Conservation (phyloP, 2,329 filamentous ascomycete species). For the Fonsecaea pedrosoi region DNA sequence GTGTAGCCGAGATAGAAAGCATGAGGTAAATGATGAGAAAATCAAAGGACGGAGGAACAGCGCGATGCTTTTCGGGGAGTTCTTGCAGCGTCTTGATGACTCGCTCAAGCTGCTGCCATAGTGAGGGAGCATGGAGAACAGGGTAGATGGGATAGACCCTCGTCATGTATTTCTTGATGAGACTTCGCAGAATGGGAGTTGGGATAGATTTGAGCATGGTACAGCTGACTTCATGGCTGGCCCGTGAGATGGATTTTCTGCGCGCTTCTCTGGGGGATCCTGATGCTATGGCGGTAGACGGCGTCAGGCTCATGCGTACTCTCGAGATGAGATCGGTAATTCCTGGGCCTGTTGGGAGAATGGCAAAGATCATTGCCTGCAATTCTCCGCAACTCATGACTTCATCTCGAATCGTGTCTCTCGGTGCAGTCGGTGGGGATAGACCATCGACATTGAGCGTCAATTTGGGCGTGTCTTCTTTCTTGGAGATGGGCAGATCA, state of each 20-base stretch:
- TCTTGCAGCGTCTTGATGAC: conserved; percentile 36
- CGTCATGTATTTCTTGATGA: conserved; percentile 45
- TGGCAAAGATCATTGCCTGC: conserved; percentile 43
- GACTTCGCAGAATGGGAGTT: conserved; percentile 38
- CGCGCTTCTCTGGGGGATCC: conserved; percentile 34
- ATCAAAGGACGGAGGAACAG: conserved; percentile 42
- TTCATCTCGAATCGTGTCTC: conserved; percentile 39
- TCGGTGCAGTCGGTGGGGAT: conserved; percentile 10
- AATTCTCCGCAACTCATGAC: conserved; percentile 43
- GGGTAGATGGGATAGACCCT: conserved; percentile 44
- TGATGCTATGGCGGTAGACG: conserved; percentile 41
- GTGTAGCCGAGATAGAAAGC: conserved; percentile 44
- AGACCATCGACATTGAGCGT: conserved; percentile 21
- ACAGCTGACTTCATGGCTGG: conserved; percentile 37
- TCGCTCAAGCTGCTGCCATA: conserved; percentile 43
- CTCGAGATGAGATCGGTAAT: conserved; percentile 44
- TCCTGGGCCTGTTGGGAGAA: conserved; percentile 42
- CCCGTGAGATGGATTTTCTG: conserved; percentile 36
- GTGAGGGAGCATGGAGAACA: conserved; percentile 41
- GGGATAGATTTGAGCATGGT: conserved; percentile 41
- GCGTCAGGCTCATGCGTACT: conserved; percentile 46
- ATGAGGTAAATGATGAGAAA: conserved; percentile 45
- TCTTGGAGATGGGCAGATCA: conserved; percentile 28
- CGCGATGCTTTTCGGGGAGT: conserved; percentile 36
- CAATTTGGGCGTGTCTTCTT: conserved; percentile 25